These are phyloP conservation scores for Solanum pimpinellifolium DNA, from an alignment of 257 asterid genomes.

Conservation along the genomic window DNA sequence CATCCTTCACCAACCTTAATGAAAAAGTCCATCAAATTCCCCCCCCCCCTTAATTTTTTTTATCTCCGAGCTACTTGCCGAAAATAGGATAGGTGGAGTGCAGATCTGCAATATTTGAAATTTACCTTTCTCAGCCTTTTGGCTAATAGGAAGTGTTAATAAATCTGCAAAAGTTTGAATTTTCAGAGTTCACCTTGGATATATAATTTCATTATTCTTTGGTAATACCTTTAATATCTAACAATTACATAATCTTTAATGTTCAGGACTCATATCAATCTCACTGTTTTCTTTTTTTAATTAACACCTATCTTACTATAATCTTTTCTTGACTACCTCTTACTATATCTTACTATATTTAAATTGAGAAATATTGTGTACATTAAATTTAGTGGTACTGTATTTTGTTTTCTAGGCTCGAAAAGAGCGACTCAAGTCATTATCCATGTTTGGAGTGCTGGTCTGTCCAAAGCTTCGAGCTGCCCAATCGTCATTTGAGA, in stretches of 20 bases:
- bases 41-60: neutral
- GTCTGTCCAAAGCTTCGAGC: constrained; percentile 93
- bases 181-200: neutral
- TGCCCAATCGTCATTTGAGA: constrained; percentile 81
- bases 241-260: no score
- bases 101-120: neutral
- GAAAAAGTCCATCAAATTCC: neutral
- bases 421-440: constrained; percentile 48
- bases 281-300: neutral
- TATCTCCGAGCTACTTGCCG: neutral
- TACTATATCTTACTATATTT: neutral
- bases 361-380: neutral
- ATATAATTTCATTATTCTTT: neutral
- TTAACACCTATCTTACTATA: neutral
- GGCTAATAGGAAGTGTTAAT: neutral
- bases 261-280: no score
- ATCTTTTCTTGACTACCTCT: neutral
- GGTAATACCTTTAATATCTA: neutral
- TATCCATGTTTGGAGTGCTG: constrained; percentile 73
- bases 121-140: neutral
- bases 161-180: neutral
- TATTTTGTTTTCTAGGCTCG: constrained; percentile 28
- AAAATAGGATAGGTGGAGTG: neutral
- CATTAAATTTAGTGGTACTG: neutral
- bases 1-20: neutral